These are phyloP conservation scores for Helicostylum pulchrum DNA, from an alignment of 192 early-diverging fungal genomes.

Conservation along the genomic window DNA sequence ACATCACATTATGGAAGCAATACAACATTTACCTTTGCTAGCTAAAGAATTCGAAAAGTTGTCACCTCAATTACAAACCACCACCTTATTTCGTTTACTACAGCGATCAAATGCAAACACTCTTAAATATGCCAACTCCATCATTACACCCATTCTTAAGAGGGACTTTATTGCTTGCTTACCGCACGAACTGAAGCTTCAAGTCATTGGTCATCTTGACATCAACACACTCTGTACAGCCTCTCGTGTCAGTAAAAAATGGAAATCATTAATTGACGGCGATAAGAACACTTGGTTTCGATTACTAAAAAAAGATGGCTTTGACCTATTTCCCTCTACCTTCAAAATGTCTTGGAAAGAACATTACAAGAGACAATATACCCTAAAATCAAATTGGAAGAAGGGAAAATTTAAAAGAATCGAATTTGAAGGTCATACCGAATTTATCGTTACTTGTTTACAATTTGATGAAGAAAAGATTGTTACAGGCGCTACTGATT, in stretches of 20 bases:
- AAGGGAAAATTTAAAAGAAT: constrained; percentile 69
- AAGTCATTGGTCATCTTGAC: constrained; percentile 84
- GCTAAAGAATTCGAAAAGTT: background rate
- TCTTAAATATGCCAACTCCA: constrained; percentile 81
- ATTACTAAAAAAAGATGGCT: constrained; percentile 44
- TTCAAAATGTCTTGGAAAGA: constrained; percentile 68
- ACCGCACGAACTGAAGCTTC: constrained; percentile 66
- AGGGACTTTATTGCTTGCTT: constrained; percentile 82
- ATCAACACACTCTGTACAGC: constrained; percentile 71
- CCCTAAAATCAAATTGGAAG: constrained; percentile 83
- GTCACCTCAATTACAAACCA: background rate
- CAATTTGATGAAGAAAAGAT: constrained; percentile 97
- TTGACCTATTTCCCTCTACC: constrained; percentile 15
- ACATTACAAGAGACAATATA: constrained; percentile 75
- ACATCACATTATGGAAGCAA: background rate
- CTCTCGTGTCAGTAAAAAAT: constrained; percentile 71
- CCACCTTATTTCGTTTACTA: background rate
- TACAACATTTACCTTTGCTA: background rate
- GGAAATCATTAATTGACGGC: constrained; percentile 75
- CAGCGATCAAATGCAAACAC: constrained; percentile 29
- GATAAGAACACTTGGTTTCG: constrained; percentile 55
- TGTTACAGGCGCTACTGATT: constrained; percentile 90
- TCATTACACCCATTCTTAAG: constrained; percentile 82
- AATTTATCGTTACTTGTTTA: constrained; percentile 78
- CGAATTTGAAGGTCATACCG: constrained; percentile 78